A percentile compares a stretch with the other conserved stretches of the same genome.
Evolutionary conservation across 2,329 filamentous ascomycete genomes (phyloP).

Genomic region (Colletotrichum caudatum): DNA sequence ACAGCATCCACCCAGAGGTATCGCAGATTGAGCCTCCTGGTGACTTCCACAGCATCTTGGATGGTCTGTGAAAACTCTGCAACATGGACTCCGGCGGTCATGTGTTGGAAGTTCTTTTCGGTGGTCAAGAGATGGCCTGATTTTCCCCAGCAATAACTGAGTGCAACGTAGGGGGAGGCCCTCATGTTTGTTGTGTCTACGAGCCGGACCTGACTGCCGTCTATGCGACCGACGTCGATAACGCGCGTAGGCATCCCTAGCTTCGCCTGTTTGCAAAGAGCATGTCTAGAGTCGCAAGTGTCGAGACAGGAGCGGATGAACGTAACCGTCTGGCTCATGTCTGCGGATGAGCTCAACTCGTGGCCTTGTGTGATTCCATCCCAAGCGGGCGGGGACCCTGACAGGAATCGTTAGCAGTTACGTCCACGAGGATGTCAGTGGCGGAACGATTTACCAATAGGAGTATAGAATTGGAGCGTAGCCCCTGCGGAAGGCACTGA

Average conservation of each 20-base stretch:
- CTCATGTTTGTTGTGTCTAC: background rate
- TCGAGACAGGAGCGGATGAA: conserved; percentile 1
- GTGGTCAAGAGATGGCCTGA: background rate
- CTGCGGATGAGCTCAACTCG: background rate
- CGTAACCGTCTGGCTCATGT: background rate
- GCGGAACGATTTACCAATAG: background rate
- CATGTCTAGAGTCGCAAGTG: background rate
- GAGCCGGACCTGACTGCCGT: background rate
- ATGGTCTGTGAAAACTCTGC: background rate
- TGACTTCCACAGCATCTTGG: background rate
- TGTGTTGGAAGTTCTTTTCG: background rate
- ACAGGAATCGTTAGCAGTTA: background rate
- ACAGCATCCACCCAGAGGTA: conserved; percentile 44
- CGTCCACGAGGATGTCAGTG: background rate
- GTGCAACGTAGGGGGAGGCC: background rate
- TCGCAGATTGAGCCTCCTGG: background rate
- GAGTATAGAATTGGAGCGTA: background rate
- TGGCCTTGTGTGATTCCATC: background rate
- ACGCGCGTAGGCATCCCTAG: background rate
- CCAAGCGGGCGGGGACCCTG: background rate
- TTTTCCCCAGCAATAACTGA: conserved; percentile 8
- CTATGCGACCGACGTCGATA: background rate
- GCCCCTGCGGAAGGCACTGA: background rate
- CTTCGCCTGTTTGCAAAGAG: background rate
- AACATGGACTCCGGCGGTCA: background rate